phyloP scores from a whole-genome alignment of 768 basidiomycete species.

The Symmetrospora coprosmae region DNA sequence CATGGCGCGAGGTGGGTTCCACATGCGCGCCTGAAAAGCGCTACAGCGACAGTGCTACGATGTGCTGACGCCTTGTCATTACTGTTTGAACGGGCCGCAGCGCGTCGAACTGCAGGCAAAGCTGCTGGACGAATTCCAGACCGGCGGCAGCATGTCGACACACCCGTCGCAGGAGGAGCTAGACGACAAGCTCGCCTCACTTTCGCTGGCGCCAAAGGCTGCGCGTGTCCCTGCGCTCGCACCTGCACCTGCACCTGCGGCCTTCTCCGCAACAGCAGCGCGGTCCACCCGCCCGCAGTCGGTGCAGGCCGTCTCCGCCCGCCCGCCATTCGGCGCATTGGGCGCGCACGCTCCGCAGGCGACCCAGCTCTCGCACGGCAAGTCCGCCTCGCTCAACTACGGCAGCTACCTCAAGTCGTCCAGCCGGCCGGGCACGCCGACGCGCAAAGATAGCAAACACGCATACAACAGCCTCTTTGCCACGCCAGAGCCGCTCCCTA shows the following conservation, averaged over 20 bases:
- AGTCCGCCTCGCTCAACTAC: neutral
- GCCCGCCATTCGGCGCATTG: neutral
- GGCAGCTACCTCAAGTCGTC: neutral
- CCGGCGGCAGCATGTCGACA: no score
- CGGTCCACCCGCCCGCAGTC: neutral
- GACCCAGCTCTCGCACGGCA: no score
- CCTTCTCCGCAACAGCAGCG: neutral
- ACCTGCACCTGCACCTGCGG: neutral
- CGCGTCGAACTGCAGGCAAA: no score
- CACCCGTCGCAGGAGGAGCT: no score
- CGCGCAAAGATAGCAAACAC: slow-evolving; percentile 5
- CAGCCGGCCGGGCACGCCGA: slow-evolving; percentile 1
- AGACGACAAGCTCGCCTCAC: no score
- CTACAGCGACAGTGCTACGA: no score
- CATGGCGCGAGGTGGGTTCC: neutral
- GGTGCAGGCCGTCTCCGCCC: neutral
- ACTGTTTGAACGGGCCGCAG: no score
- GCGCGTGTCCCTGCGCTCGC: no score
- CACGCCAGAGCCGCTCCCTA: slow-evolving; percentile 2
- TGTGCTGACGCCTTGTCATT: no score
- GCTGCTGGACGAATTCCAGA: no score
- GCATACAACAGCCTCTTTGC: neutral
- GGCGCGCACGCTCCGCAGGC: neutral
- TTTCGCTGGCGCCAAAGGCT: no score
- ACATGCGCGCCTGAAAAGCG: no score